Conservation (phyloP, 2,329 filamentous ascomycete genomes). For the Domatiomyces catenatus region DNA sequence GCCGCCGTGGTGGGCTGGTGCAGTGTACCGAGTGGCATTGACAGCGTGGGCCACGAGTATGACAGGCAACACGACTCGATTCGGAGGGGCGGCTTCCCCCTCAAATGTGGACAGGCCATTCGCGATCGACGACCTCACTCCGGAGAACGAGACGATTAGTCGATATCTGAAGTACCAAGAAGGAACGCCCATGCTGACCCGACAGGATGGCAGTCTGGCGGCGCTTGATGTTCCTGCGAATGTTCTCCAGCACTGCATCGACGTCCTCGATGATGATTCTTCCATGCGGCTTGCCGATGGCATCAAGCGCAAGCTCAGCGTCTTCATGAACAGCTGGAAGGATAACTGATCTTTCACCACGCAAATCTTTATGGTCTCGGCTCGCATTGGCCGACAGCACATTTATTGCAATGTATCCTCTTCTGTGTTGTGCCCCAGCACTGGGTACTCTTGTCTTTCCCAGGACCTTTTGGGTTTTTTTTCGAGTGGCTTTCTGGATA, state of each 20-base stretch:
- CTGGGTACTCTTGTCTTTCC: not conserved
- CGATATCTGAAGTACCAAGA: constrained; percentile 39
- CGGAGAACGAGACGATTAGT: constrained; percentile 37
- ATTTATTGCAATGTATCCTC: not conserved
- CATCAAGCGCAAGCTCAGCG: constrained; percentile 38
- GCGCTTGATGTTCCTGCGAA: constrained; percentile 33
- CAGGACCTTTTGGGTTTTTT: not conserved
- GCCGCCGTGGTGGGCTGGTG: constrained; percentile 57
- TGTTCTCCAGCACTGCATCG: constrained; percentile 37
- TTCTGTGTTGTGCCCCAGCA: not conserved
- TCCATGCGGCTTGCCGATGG: constrained; percentile 40
- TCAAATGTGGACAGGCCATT: constrained; percentile 27
- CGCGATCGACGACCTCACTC: constrained; percentile 35
- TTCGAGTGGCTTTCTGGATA: not conserved
- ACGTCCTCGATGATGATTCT: constrained; percentile 38
- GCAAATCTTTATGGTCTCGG: not conserved
- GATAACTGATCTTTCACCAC: constrained; percentile 5
- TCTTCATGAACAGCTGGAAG: constrained; percentile 21
- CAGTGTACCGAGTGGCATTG: constrained; percentile 51
- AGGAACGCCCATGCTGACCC: constrained; percentile 37
- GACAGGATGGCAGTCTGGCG: constrained; percentile 33
- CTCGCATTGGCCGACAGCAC: not conserved
- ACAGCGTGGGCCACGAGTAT: constrained; percentile 50
- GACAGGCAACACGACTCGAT: constrained; percentile 30
- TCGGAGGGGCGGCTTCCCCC: constrained; percentile 19